A percentile compares a stretch with the other conserved stretches of the same genome.
These are phyloP conservation scores for Beauveria australis DNA, from an alignment of 2,329 filamentous ascomycete genomes.

Conservation along the genomic window DNA sequence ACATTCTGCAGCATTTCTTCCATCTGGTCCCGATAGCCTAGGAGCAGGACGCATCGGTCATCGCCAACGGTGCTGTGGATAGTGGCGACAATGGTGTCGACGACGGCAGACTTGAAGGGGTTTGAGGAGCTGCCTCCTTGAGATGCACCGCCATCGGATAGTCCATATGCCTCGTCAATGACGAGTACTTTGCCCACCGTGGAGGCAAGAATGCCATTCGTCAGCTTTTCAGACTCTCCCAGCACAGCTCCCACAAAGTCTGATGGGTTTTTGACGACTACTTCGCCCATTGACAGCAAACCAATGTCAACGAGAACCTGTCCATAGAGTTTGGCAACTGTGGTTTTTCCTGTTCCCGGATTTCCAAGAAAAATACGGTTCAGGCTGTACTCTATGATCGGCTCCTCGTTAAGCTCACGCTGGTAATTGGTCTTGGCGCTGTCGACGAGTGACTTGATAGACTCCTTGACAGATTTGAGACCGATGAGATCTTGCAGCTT, in stretches of 20 bases:
- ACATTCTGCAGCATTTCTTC: constrained; percentile 64
- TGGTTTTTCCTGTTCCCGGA: constrained; percentile 71
- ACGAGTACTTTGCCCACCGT: constrained; percentile 67
- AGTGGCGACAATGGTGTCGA: constrained; percentile 68
- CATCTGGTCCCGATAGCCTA: constrained; percentile 65
- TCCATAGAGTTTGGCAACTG: constrained; percentile 65
- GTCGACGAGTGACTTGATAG: constrained; percentile 50
- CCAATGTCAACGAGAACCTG: constrained; percentile 60
- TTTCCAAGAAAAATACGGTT: constrained; percentile 64
- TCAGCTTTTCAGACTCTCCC: constrained; percentile 61
- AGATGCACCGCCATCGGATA: constrained; percentile 34
- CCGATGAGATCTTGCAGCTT: constrained; percentile 53
- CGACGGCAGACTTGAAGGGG: constrained; percentile 52
- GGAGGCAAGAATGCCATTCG: constrained; percentile 60
- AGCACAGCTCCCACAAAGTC: constrained; percentile 61
- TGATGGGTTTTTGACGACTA: constrained; percentile 62
- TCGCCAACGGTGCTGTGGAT: constrained; percentile 63
- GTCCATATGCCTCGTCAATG: constrained; percentile 71
- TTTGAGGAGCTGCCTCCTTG: constrained; percentile 18
- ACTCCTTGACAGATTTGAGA: constrained; percentile 52
- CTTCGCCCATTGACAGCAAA: constrained; percentile 59
- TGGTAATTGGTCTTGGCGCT: constrained; percentile 56
- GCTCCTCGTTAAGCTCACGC: constrained; percentile 55
- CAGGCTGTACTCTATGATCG: constrained; percentile 49
- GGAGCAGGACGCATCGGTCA: constrained; percentile 62